Base-by-base conservation (phyloP, 495 filamentous ascomycete species). In the Aspergillus biplanus region DNA sequence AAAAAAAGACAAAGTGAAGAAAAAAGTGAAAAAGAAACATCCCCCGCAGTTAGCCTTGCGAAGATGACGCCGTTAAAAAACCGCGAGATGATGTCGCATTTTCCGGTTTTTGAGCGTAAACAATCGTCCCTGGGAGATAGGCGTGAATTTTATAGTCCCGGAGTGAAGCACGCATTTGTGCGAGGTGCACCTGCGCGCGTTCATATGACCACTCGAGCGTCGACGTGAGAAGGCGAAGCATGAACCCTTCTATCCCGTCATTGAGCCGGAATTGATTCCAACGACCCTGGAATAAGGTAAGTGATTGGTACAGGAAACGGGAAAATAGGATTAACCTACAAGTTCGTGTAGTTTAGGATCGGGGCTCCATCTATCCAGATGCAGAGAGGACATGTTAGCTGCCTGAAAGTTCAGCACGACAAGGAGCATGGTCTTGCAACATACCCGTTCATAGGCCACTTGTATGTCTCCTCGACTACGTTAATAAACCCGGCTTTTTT, bases 271-370 rank as follows among this genome's bases (percentile, higher is more conserved):
- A 68, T 47, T 86, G 71, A 54, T 89, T 88, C 47, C 83, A 87
- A 61, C 82, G 78, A 67, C 89, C 89, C 37, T 66, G 44, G 6
- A 42, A 44, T 33, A 27, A 7, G 37, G 55, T 66, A 9, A 62
- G 58, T 32, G 15, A 44, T 16, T 31, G 27, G n/a, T 50, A 9
- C 39, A 18, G 42, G 4, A 0, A 8, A 0, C 33, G 4, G 16
- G n/a, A 48, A n/a, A 15, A 33, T 33, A 15, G 7, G n/a, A 12
- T 1, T 49, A 33, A 56, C 64, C 57, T 39, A 66, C 65, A 3
- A 90, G 85, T 65, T 84, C 82, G 69, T 89, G 89, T 65, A 90
- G 66, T 32, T 80, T 80, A 31, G 80, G 83, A 63, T 90, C 87
- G 66, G 80, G 82, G n/a, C 87, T 80, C 88, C 89, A 92, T 3